Conservation (phyloP, 2,329 filamentous ascomycete species). For the Aureobasidium melanogenum region DNA sequence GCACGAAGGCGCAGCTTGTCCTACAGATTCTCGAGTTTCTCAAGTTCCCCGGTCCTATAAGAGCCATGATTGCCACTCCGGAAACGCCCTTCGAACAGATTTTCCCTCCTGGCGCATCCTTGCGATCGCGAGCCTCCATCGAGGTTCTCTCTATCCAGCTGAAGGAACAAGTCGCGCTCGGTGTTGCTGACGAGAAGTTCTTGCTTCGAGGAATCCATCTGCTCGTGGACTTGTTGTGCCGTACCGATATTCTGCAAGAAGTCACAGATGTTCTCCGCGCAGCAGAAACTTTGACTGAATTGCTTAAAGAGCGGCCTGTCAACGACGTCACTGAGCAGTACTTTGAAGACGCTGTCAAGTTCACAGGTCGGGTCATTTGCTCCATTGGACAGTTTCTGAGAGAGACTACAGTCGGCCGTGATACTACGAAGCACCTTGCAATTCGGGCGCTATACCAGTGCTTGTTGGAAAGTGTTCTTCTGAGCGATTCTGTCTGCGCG, state of each 20-base stretch:
- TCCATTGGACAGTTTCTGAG: not conserved
- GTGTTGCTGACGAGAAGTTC: constrained; percentile 22
- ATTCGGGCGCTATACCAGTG: not conserved
- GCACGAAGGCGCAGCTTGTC: not conserved
- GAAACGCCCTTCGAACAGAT: constrained; percentile 49
- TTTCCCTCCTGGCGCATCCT: constrained; percentile 61
- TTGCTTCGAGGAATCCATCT: constrained; percentile 20
- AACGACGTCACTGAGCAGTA: constrained; percentile 14
- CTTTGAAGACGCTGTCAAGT: constrained; percentile 17
- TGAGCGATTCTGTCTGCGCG: constrained; percentile 22
- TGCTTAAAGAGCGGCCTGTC: constrained; percentile 19
- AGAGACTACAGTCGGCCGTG: not conserved
- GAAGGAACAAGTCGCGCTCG: constrained; percentile 21
- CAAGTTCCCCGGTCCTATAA: constrained; percentile 39
- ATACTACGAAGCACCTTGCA: not conserved
- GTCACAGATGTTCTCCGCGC: not conserved
- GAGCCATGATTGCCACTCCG: constrained; percentile 41
- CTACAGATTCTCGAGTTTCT: constrained; percentile 57
- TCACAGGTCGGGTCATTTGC: constrained; percentile 4
- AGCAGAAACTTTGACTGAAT: constrained; percentile 14
- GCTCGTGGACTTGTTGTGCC: constrained; percentile 17
- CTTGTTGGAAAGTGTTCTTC: constrained; percentile 13
- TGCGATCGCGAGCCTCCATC: constrained; percentile 58
- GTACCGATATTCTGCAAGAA: not conserved
- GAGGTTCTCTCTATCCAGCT: constrained; percentile 58